phyloP scores from a whole-genome alignment of 2,329 filamentous ascomycete genomes.

The Drechslerella stenobrocha region DNA sequence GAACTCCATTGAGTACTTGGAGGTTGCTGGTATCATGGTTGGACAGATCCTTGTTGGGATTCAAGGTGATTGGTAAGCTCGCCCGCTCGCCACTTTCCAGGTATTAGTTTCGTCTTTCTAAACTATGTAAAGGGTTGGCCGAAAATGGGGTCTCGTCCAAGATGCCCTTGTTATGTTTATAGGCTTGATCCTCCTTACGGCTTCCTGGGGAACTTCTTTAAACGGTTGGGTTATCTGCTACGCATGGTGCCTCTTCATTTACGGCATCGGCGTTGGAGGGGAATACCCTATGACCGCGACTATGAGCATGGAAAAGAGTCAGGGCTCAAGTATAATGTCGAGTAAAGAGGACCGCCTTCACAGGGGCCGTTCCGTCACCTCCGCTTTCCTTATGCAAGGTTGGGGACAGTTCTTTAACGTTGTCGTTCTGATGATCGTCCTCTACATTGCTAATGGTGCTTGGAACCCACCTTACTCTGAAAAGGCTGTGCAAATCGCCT shows the following conservation, averaged over 20 bases:
- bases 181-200: conserved; percentile 86
- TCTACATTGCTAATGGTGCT: conserved; percentile 83
- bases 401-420: conserved; percentile 98
- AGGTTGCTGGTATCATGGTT: conserved; percentile 92
- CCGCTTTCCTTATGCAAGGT: conserved; percentile 96
- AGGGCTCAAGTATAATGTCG: conserved; percentile 81
- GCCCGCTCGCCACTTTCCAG: conserved; percentile 32
- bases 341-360: conserved; percentile 91
- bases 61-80: conserved; percentile 66
- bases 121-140: conserved; percentile 70
- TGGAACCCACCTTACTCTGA: conserved; percentile 71
- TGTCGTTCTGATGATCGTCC: conserved; percentile 78
- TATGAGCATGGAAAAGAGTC: conserved; percentile 87
- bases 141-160: conserved; percentile 93
- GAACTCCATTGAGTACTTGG: conserved; percentile 82
- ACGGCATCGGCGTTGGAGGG: conserved; percentile 74
- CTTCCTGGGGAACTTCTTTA: conserved; percentile 81
- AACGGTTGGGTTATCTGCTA: conserved; percentile 98
- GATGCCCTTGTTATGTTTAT: conserved; percentile 93
- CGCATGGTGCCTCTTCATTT: conserved; percentile 91
- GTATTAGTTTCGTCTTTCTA: conserved; percentile 55
- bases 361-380: conserved; percentile 92
- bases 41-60: conserved; percentile 87
- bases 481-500: conserved; percentile 82
- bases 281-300: conserved; percentile 98